Base-by-base conservation (phyloP, 202 grass and related monocot species). In the Schoenoplectus tabernaemontani region DNA sequence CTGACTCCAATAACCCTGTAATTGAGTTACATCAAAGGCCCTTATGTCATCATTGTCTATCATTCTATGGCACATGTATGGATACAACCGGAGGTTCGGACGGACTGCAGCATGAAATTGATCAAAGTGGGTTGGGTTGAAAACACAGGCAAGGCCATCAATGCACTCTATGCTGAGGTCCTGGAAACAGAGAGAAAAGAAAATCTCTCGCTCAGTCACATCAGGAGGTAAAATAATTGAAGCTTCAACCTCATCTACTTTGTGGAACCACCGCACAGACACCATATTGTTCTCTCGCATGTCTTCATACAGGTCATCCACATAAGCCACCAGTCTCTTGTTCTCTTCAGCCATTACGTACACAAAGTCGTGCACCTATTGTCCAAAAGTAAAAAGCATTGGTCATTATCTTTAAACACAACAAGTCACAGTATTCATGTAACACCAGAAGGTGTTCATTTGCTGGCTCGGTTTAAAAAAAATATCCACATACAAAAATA, bases 91-190 rank as follows among this genome's bases (percentile, higher is more conserved):
- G 57, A 66, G 36, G 15, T 44, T 80, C 3, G 41, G 28, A 20
- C 57, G 26, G 9, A 43, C 60, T 28, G 64, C 37, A 71, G 78
- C 85, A 78, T 84, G 85, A 81, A 94, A 98, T 77, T 90, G 91
- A 70, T 94, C 88, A 7, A 87, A 98, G 82, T 98, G 95, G 19
- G 89, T 79, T 71, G 84, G 51, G 84, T 84, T 94, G 41, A 98
- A 83, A 47, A 98, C 88, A 67, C 87, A 82, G 76, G 91, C 89
- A 82, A 98, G 87, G 67, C 95, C 95, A 82, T 98, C 91, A 53
- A 98, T 98, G 86, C 95, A 98, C 85, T 94, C 95, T 70, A 98
- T 86, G 64, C 85, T 94, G 77, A 98, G 85, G 78, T 98, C 89
- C 89, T 98, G 95, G 85, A 87, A 62, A 57, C 95, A 88, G 64